Base-by-base conservation (phyloP, 140 eudicot species). In the Senecio squalidus region DNA sequence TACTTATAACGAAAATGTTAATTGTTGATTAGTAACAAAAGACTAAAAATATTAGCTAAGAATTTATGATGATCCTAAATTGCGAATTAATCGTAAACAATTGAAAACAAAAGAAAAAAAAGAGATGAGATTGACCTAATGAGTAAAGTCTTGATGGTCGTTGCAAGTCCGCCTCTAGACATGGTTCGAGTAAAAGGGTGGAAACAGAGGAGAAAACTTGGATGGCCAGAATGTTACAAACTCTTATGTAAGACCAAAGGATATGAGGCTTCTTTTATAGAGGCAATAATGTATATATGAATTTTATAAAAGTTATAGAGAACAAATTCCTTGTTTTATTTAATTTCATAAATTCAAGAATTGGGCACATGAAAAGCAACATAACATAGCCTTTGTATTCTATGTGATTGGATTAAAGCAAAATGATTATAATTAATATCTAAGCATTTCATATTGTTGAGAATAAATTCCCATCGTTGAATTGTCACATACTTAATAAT, bases 121-220 rank as follows among this genome's bases (percentile, higher is more conserved):
- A 13, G 36, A 8, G 16, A 20, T 15, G 34, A 50, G 47, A 6
- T 21, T 2, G 22, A 61, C 64, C 76, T 70, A 52, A n/a, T 17
- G 16, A 23, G 27, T 55, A 62, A 31, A 30, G 41, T 31, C 34
- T 71, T 60, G 24, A 67, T 7, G 27, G 69, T 54, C 11, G 22
- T 59, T 50, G 78, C 64, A 47, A 66, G 34, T 30, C 38, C 58
- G 28, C 59, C 69, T 60, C 8, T 59, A 30, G 69, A 45, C 78
- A 67, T 73, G 64, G 33, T 7, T 38, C 13, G 2, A 31, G 6
- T 31, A 7, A 31, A 24, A 63, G 2, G 7, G 13, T 7, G 10
- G 36, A 51, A 31, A 62, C 9, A 13, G 50, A 41, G 5, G 49
- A 61, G n/a, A 44, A 51, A 34, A 15, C 21, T 58, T 10, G 27